A percentile compares a stretch with the other conserved stretches of the same genome.
Conservation (phyloP, 306 rosid species). For the Erythrophleum fordii region DNA sequence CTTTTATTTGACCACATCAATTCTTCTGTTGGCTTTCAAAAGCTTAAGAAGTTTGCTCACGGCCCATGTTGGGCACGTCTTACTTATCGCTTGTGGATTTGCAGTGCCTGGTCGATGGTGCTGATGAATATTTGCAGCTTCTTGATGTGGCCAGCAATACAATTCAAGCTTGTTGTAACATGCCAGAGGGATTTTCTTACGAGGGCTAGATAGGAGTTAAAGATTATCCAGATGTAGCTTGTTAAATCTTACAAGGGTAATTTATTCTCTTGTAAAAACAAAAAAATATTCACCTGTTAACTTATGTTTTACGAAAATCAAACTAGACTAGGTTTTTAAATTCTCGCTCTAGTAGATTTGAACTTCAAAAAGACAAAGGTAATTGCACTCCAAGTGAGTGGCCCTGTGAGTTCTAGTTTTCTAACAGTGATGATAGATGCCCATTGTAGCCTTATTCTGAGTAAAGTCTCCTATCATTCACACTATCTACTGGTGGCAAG, state of each 20-base stretch:
- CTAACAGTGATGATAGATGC: background rate
- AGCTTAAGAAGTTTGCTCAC: constrained; percentile 4
- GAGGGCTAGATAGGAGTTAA: constrained; percentile 35
- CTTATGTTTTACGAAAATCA: background rate
- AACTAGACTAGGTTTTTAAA: background rate
- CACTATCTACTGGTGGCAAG: background rate
- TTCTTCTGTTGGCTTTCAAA: constrained; percentile 3
- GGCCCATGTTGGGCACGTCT: constrained; percentile 29
- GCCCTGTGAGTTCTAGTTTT: background rate
- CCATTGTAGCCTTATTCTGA: no score
- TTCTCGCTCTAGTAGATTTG: background rate
- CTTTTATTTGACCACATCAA: background rate
- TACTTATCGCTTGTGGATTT: constrained; percentile 40
- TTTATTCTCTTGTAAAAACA: background rate
- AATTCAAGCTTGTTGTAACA: constrained; percentile 68
- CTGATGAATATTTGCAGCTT: constrained; percentile 91
- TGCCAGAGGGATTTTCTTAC: constrained; percentile 64
- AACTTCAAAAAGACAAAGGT: background rate
- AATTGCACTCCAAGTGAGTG: background rate
- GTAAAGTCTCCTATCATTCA: background rate
- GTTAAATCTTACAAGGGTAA: background rate
- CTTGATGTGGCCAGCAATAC: constrained; percentile 77
- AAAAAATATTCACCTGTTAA: background rate
- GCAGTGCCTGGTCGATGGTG: constrained; percentile 89
- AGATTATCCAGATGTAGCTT: background rate